Percentiles rank a stretch among this genome's conserved stretches.
Evolutionary conservation across 129 eudicot genomes (phyloP).

Genomic region (Silybum marianum): DNA sequence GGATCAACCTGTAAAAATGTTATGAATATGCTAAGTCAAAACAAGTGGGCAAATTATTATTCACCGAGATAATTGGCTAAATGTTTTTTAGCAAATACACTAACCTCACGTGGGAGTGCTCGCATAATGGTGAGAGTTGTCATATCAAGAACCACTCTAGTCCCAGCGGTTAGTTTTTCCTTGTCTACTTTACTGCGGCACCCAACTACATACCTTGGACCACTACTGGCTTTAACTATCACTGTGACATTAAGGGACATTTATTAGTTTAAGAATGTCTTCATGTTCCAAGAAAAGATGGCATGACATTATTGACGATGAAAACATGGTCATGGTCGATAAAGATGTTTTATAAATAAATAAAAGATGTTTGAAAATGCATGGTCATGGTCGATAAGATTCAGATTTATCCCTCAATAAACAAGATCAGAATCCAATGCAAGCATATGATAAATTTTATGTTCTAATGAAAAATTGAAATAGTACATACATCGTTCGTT

Average conservation of each 20-base stretch:
- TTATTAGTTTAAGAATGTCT: background rate
- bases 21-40: conserved; percentile 3
- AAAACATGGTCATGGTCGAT: background rate
- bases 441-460: background rate
- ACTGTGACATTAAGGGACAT: conserved; percentile 39
- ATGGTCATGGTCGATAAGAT: background rate
- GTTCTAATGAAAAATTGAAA: conserved; percentile 11
- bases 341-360: background rate
- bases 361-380: background rate
- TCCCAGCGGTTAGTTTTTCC: conserved; percentile 89
- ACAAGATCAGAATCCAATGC: background rate
- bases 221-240: conserved; percentile 98
- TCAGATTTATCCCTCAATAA: background rate
- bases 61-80: background rate
- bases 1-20: conserved; percentile 77
- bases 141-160: conserved; percentile 98
- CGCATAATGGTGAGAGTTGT: conserved; percentile 98
- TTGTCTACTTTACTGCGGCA: conserved; percentile 98
- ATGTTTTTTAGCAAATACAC: conserved; percentile 10
- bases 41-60: background rate
- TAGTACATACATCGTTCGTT: conserved; percentile 75
- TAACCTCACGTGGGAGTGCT: conserved; percentile 89
- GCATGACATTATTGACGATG: background rate
- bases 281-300: conserved; percentile 1
- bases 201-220: conserved; percentile 98